Evolutionary conservation across 768 basidiomycete genomes (phyloP).

Genomic region (Gyrodon lividus): DNA sequence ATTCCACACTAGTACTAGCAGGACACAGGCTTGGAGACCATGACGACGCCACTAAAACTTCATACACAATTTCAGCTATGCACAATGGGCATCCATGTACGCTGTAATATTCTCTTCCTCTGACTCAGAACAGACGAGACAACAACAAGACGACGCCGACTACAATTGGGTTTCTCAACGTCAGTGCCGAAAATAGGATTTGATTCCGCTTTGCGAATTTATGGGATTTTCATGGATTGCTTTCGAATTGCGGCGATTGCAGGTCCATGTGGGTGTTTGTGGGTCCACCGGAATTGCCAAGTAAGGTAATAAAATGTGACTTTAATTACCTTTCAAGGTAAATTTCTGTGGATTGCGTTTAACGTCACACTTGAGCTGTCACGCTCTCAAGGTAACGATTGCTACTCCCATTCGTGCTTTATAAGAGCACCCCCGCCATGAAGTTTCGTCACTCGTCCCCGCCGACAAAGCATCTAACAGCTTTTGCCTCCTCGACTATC

Average conservation of each 20-base stretch:
- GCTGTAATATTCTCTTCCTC: background rate
- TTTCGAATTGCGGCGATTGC: conserved; percentile 8
- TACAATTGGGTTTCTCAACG: background rate
- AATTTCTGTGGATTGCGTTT: conserved; percentile 31
- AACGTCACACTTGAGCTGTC: conserved; percentile 31
- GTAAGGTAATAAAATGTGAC: conserved; percentile 11
- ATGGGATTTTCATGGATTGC: conserved; percentile 27
- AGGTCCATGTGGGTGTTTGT: conserved; percentile 20
- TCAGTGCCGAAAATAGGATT: background rate
- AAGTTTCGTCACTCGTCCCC: background rate
- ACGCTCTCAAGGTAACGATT: conserved; percentile 16
- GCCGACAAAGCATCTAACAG: conserved; percentile 5
- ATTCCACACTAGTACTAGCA: background rate
- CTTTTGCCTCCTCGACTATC: background rate
- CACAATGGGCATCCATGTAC: background rate
- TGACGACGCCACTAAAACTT: background rate
- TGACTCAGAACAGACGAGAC: background rate
- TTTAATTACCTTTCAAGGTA: conserved; percentile 17
- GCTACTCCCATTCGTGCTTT: conserved; percentile 15
- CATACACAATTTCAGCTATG: background rate
- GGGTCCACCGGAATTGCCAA: conserved; percentile 30
- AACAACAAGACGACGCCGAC: background rate
- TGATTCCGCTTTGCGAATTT: background rate
- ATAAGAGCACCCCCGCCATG: conserved; percentile 22
- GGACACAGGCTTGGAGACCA: background rate